Conservation (phyloP, 768 basidiomycete species). For the Lactarius indigo region DNA sequence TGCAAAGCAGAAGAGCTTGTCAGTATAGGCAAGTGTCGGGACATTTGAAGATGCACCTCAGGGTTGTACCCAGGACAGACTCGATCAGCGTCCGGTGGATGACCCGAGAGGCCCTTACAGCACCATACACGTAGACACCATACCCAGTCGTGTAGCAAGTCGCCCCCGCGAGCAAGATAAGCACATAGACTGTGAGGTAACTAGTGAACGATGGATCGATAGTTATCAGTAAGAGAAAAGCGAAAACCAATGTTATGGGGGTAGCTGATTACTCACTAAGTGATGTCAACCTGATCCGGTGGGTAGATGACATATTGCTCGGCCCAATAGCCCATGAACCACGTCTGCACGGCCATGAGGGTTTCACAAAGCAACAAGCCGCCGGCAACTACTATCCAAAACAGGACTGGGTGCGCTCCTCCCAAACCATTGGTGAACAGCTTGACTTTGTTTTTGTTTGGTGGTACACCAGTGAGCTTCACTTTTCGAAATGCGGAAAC, state of each 20-base stretch:
- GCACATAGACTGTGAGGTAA: constrained; percentile 45
- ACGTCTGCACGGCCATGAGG: constrained; percentile 33
- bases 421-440: constrained; percentile 31
- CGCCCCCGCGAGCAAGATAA: constrained; percentile 35
- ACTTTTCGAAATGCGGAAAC: background rate
- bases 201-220: constrained; percentile 31
- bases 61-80: constrained; percentile 55
- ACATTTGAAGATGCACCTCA: constrained; percentile 48
- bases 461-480: constrained; percentile 19
- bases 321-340: constrained; percentile 47
- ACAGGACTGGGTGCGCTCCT: constrained; percentile 30
- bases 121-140: constrained; percentile 44
- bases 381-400: constrained; percentile 32
- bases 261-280: constrained; percentile 31
- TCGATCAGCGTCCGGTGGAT: constrained; percentile 52
- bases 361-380: constrained; percentile 29
- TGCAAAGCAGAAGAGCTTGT: constrained; percentile 18
- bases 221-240: background rate
- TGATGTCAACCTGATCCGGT: constrained; percentile 34
- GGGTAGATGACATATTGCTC: constrained; percentile 37
- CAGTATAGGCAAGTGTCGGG: no score
- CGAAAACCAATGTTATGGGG: background rate
- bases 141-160: constrained; percentile 35
- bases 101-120: constrained; percentile 48
- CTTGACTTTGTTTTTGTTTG: constrained; percentile 28